Evolutionary conservation across 139 green algal species (phyloP).

Genomic region (Coelastrella sp.): DNA sequence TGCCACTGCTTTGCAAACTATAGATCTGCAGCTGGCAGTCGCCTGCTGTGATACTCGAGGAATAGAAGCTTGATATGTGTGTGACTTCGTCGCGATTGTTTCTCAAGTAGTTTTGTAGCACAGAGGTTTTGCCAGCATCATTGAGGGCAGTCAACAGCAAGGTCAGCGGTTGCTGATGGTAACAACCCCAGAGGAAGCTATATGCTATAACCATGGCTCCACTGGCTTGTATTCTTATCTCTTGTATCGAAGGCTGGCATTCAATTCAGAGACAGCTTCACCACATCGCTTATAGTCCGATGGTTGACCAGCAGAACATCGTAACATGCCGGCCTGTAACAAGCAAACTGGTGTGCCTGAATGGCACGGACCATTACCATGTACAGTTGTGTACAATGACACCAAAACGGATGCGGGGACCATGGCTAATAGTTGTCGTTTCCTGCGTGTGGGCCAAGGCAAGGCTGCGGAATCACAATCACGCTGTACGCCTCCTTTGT

Average conservation of each 20-base stretch:
- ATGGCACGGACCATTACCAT: no score
- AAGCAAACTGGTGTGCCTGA: no score
- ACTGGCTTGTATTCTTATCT: background rate
- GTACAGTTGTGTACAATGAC: no score
- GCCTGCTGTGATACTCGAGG: background rate
- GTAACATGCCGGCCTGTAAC: no score
- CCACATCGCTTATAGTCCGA: no score
- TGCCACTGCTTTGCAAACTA: background rate
- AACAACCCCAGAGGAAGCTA: background rate
- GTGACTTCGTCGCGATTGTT: background rate
- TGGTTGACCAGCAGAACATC: no score
- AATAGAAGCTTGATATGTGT: background rate
- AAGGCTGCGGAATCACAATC: no score
- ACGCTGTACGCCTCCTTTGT: no score
- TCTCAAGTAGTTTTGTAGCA: background rate
- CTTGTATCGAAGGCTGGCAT: background rate
- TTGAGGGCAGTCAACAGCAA: conserved; percentile 22
- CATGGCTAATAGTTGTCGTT: no score
- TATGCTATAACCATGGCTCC: background rate
- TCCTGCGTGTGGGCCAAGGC: no score
- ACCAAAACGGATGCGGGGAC: no score
- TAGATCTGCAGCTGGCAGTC: background rate
- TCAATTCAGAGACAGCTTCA: no score
- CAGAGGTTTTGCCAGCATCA: conserved; percentile 16
- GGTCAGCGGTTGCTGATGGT: background rate